Percentiles rank a stretch among this genome's conserved stretches.
Conservation (phyloP, 2,329 filamentous ascomycete species). For the Xylariales sp. region DNA sequence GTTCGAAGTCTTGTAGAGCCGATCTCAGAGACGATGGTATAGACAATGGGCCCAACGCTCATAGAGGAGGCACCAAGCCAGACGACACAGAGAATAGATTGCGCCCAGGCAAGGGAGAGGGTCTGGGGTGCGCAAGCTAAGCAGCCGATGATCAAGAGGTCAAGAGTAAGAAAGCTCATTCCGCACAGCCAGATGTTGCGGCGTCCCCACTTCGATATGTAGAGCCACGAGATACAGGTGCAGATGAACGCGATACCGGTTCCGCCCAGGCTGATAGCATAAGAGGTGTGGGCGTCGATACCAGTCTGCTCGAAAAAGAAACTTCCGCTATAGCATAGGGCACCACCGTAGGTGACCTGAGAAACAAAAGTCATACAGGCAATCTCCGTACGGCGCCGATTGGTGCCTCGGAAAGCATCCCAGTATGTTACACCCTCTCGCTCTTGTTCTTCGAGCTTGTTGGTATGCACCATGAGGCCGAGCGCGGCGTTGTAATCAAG, state of each 20-base stretch:
- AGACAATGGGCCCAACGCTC: slow-evolving; percentile 36
- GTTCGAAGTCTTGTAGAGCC: slow-evolving; percentile 34
- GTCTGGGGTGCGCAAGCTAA: slow-evolving; percentile 30
- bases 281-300: slow-evolving; percentile 29
- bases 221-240: slow-evolving; percentile 29
- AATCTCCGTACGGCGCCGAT: slow-evolving; percentile 42
- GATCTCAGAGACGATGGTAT: slow-evolving; percentile 38
- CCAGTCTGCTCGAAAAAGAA: slow-evolving; percentile 45
- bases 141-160: slow-evolving; percentile 29
- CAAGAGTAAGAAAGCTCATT: slow-evolving; percentile 25
- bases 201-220: slow-evolving; percentile 26
- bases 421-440: slow-evolving; percentile 32
- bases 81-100: slow-evolving; percentile 31
- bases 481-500: slow-evolving; percentile 31
- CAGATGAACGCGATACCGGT: slow-evolving; percentile 15
- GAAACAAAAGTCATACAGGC: slow-evolving; percentile 34
- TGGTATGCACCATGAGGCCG: slow-evolving; percentile 38
- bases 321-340: slow-evolving; percentile 35
- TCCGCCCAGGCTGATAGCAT: slow-evolving; percentile 17
- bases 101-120: slow-evolving; percentile 28
- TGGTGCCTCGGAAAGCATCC: slow-evolving; percentile 44
- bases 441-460: slow-evolving; percentile 39
- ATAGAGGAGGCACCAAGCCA: slow-evolving; percentile 34
- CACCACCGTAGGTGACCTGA: slow-evolving; percentile 36
- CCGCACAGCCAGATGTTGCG: slow-evolving; percentile 28